A percentile compares a stretch with the other conserved stretches of the same genome.
Conservation (phyloP, 345 rosid genomes). For the Turnera subulata region DNA sequence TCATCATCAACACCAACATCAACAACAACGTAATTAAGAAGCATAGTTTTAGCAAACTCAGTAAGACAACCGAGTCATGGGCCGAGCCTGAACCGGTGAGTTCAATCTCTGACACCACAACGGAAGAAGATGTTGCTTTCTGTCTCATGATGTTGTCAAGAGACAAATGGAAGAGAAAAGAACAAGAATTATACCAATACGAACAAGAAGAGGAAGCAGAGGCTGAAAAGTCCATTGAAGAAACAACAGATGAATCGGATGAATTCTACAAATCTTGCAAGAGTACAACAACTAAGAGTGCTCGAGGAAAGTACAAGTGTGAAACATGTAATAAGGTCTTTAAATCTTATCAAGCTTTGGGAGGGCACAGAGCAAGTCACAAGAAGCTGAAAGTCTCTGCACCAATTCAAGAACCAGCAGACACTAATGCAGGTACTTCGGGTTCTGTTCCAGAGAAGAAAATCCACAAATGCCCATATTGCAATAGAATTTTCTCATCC, state of each 20-base stretch:
- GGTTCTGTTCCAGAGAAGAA: slow-evolving; percentile 28
- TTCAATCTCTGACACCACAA: slow-evolving; percentile 67
- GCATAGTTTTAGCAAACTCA: slow-evolving; percentile 6
- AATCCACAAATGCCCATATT: slow-evolving; percentile 78
- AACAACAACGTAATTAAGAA: background rate
- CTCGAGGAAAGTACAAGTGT: slow-evolving; percentile 58
- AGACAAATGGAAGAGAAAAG: slow-evolving; percentile 63
- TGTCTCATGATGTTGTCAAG: slow-evolving; percentile 92
- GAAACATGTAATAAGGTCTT: slow-evolving; percentile 79
- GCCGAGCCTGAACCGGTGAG: slow-evolving; percentile 63
- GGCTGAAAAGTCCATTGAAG: slow-evolving; percentile 35
- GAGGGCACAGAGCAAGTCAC: slow-evolving; percentile 94
- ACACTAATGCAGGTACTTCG: slow-evolving; percentile 34
- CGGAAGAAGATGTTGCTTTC: slow-evolving; percentile 88
- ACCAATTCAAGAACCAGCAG: slow-evolving; percentile 25
- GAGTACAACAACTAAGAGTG: slow-evolving; percentile 37
- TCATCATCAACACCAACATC: background rate
- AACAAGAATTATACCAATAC: slow-evolving; percentile 10
- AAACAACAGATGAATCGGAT: slow-evolving; percentile 38
- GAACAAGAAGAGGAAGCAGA: slow-evolving; percentile 23
- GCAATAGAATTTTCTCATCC: slow-evolving; percentile 72
- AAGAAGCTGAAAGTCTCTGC: slow-evolving; percentile 46
- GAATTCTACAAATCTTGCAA: slow-evolving; percentile 18
- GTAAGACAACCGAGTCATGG: slow-evolving; percentile 14
- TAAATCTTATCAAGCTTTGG: slow-evolving; percentile 88